Percentiles rank a stretch among this genome's conserved stretches.
phyloP scores from a whole-genome alignment of 2,329 filamentous ascomycete genomes.

The Phyllosticta citrichinensis region DNA sequence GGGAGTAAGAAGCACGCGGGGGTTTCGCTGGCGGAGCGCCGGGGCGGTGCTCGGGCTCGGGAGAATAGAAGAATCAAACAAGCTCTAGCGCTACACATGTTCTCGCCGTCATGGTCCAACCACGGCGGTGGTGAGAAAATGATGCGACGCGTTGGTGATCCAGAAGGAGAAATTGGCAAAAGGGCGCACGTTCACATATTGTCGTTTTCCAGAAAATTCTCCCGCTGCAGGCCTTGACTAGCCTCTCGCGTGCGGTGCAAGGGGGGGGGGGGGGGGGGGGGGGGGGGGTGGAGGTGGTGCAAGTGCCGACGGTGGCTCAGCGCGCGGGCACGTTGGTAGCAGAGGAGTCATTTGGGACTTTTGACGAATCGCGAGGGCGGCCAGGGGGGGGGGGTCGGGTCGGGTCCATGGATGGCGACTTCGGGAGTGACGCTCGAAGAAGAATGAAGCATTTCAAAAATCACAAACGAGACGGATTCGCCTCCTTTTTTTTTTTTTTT shows the following conservation, averaged over 20 bases:
- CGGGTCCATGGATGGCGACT: too few species aligned
- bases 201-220: constrained; percentile 11
- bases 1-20: background rate
- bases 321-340: background rate
- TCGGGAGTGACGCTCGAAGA: too few species aligned
- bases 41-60: background rate
- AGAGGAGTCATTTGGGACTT: too few species aligned
- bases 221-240: background rate
- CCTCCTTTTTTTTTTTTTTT: too few species aligned
- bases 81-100: background rate
- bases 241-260: background rate
- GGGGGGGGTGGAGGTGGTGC: background rate
- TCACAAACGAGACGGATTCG: too few species aligned
- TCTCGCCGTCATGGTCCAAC: background rate
- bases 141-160: background rate
- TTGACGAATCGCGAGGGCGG: too few species aligned
- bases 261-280: too few species aligned
- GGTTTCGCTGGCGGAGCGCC: background rate
- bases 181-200: constrained; percentile 2
- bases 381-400: too few species aligned
- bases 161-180: background rate
- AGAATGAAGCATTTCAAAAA: too few species aligned
- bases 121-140: background rate
- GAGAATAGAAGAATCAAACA: background rate
- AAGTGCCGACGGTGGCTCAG: background rate